phyloP scores from a whole-genome alignment of 2,329 filamentous ascomycete species.

The Drechmeria coniospora region DNA sequence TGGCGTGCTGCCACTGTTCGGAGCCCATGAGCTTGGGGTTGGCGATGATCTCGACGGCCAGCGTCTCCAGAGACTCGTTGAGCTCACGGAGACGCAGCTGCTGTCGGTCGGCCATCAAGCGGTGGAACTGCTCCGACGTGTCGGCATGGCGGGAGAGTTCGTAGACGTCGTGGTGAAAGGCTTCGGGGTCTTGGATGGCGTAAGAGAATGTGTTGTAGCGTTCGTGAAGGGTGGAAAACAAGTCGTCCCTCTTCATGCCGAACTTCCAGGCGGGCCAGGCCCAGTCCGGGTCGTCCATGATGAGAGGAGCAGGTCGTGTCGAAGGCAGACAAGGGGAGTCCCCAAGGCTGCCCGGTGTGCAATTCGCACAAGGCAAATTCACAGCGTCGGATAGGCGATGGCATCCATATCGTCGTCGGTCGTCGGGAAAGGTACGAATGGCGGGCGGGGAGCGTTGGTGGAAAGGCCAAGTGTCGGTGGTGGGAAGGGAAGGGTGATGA shows the following conservation, averaged over 20 bases:
- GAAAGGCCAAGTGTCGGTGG: too few species aligned
- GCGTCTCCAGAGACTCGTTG: conserved; percentile 38
- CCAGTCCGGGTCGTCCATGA: conserved; percentile 38
- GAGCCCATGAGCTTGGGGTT: conserved; percentile 43
- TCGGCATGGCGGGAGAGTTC: conserved; percentile 38
- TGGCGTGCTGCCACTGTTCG: conserved; percentile 41
- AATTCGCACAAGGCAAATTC: conserved; percentile 4
- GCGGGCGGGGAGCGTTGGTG: too few species aligned
- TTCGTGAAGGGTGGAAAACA: conserved; percentile 41
- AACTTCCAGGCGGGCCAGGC: conserved; percentile 49
- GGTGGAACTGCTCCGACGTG: conserved; percentile 38
- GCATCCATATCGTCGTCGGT: too few species aligned
- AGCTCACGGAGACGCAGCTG: conserved; percentile 37
- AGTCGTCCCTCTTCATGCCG: conserved; percentile 43
- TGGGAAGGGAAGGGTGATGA: too few species aligned
- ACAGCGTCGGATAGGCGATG: too few species aligned
- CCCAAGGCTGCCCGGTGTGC: conserved; percentile 2
- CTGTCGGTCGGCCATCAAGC: conserved; percentile 36
- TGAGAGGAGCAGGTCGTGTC: conserved; percentile 5
- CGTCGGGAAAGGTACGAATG: too few species aligned
- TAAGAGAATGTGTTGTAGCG: conserved; percentile 44
- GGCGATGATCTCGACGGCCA: conserved; percentile 45
- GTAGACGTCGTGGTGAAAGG: conserved; percentile 46
- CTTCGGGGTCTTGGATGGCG: conserved; percentile 41
- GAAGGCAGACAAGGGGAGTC: conserved; percentile 1